phyloP scores from a whole-genome alignment of 495 filamentous ascomycete species.

The Durotheca rogersii region DNA sequence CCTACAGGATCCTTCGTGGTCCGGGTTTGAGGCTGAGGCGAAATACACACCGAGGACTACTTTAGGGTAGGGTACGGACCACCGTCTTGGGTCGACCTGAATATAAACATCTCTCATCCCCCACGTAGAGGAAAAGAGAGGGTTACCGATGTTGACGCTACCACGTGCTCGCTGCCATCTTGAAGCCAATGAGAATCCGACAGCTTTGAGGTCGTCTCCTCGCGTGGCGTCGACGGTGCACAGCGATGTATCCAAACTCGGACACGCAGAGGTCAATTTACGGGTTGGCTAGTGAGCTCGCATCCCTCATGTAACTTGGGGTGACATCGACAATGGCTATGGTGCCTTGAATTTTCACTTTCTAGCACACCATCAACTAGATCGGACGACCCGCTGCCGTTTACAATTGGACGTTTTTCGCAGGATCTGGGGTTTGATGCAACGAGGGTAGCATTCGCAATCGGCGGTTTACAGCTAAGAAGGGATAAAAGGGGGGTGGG shows the following conservation, averaged over 20 bases:
- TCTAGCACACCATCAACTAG: background rate
- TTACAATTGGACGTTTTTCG: background rate
- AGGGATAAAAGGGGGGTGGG: background rate
- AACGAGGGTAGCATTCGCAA: background rate
- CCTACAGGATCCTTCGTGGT: background rate
- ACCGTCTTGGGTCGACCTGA: constrained; percentile 1
- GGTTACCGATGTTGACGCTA: background rate
- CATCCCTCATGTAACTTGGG: background rate
- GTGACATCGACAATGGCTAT: constrained; percentile 3
- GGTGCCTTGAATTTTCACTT: background rate
- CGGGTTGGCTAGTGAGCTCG: background rate
- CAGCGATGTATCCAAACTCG: too few species aligned
- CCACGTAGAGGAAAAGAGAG: constrained; percentile 3
- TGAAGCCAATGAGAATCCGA: constrained; percentile 1
- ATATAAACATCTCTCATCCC: background rate
- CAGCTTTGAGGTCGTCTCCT: background rate
- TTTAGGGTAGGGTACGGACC: constrained; percentile 4
- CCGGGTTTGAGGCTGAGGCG: constrained; percentile 1
- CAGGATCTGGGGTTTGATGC: constrained; percentile 1
- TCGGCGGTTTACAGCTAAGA: background rate
- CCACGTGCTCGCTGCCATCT: constrained; percentile 3
- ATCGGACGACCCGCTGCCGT: background rate
- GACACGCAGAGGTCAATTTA: background rate
- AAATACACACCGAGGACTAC: background rate
- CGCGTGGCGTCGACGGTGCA: background rate